These are phyloP conservation scores for Eutrema heterophyllum DNA, from an alignment of 345 rosid genomes.

Conservation along the genomic window DNA sequence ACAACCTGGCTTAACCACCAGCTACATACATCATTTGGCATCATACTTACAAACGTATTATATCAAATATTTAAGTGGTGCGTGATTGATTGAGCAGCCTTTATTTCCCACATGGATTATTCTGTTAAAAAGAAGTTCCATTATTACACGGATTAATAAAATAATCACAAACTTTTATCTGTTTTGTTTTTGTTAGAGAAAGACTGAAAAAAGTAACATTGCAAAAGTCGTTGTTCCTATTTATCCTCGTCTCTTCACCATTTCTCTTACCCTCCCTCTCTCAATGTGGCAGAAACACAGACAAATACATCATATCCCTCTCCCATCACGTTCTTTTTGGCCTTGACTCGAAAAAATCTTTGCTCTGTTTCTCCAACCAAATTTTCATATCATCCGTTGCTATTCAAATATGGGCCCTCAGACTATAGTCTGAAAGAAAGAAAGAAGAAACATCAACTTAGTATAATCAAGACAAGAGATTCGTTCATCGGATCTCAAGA, in stretches of 20 bases:
- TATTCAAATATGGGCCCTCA: neutral
- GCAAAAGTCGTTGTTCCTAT: neutral
- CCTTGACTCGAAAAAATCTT: neutral
- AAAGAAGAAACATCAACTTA: neutral
- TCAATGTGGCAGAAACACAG: neutral
- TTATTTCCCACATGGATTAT: slow-evolving; percentile 12
- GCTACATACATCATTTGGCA: slow-evolving; percentile 23
- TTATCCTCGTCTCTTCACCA: slow-evolving; percentile 9
- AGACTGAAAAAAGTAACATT: neutral
- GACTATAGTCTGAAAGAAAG: neutral
- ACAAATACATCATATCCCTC: neutral
- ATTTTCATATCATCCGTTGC: neutral
- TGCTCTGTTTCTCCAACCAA: neutral
- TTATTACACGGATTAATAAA: neutral
- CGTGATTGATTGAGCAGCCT: slow-evolving; percentile 8
- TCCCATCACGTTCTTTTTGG: neutral
- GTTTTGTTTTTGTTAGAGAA: neutral
- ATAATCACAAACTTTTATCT: neutral
- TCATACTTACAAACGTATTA: neutral
- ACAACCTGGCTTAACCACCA: slow-evolving; percentile 11
- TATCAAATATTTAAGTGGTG: neutral
- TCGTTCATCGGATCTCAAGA: neutral
- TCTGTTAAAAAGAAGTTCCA: neutral
- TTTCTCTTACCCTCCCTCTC: neutral
- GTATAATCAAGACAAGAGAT: neutral